Evolutionary conservation across 2,329 filamentous ascomycete genomes (phyloP).

Genomic region (Fusarium globosum): DNA sequence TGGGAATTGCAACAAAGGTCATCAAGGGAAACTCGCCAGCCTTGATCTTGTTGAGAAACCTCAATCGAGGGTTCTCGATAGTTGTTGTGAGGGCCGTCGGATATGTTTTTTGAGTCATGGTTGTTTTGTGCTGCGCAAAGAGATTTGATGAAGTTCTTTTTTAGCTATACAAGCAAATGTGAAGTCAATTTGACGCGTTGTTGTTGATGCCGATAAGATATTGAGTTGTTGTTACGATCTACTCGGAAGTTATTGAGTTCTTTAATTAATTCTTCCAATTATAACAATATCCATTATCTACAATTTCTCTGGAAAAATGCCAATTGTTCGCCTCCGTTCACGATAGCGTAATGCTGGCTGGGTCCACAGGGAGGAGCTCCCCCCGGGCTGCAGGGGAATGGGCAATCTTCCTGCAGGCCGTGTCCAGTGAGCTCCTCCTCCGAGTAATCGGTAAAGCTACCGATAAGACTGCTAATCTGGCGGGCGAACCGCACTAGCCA

Average conservation of each 20-base stretch:
- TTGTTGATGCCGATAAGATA: neutral
- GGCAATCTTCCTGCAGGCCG: neutral
- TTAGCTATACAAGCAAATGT: neutral
- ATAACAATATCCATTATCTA: neutral
- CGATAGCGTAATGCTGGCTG: neutral
- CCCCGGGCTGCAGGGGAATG: neutral
- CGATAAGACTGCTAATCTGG: constrained; percentile 7
- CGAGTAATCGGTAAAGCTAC: neutral
- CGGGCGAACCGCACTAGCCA: neutral
- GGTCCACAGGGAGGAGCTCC: constrained; percentile 26
- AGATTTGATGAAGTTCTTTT: no score
- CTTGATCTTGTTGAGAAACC: constrained; percentile 57
- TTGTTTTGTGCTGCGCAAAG: neutral
- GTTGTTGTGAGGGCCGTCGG: constrained; percentile 38
- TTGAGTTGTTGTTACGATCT: neutral
- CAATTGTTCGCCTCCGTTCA: neutral
- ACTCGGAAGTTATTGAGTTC: neutral
- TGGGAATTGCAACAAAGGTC: constrained; percentile 62
- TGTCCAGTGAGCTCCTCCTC: constrained; percentile 8
- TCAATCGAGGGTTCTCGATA: constrained; percentile 55
- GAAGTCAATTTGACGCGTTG: neutral
- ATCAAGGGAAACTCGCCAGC: constrained; percentile 55
- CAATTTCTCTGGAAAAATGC: neutral
- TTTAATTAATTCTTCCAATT: constrained; percentile 1
- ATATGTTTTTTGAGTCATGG: constrained; percentile 20